Percentiles rank a stretch among this genome's conserved stretches.
These are phyloP conservation scores for Infundibulicybe gibba DNA, from an alignment of 768 basidiomycete species.

Conservation along the genomic window DNA sequence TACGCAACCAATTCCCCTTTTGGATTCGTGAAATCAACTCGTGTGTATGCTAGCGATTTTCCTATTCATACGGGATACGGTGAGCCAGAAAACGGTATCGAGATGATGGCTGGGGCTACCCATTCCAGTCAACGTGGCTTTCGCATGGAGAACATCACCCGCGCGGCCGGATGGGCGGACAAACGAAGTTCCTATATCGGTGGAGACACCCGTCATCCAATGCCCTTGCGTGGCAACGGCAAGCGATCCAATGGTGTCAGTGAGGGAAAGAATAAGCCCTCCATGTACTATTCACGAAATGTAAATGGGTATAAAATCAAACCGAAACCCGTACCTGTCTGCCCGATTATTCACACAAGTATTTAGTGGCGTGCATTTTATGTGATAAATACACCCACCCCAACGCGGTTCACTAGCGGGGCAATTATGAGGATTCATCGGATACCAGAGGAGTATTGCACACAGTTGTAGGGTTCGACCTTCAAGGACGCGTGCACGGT, in stretches of 20 bases:
- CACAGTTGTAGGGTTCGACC: slow-evolving; percentile 74
- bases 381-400: slow-evolving; percentile 41
- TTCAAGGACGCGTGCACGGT: slow-evolving; percentile 63
- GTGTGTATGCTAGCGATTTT: slow-evolving; percentile 76
- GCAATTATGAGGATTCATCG: slow-evolving; percentile 4
- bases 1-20: slow-evolving; percentile 74
- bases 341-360: not conserved
- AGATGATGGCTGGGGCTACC: slow-evolving; percentile 34
- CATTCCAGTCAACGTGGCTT: slow-evolving; percentile 64
- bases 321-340: slow-evolving; percentile 31
- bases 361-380: slow-evolving; percentile 3
- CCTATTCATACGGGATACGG: slow-evolving; percentile 36
- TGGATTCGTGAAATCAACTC: slow-evolving; percentile 68
- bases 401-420: slow-evolving; percentile 71
- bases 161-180: slow-evolving; percentile 70
- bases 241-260: slow-evolving; percentile 81
- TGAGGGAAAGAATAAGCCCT: slow-evolving; percentile 76
- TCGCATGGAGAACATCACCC: slow-evolving; percentile 65
- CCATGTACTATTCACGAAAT: slow-evolving; percentile 56
- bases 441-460: slow-evolving; percentile 13
- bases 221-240: slow-evolving; percentile 81
- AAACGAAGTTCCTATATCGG: slow-evolving; percentile 78
- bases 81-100: not conserved
- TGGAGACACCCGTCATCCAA: slow-evolving; percentile 86
- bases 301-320: not conserved